These are phyloP conservation scores for Alternaria consortialis DNA, from an alignment of 2,329 filamentous ascomycete species.

Conservation along the genomic window DNA sequence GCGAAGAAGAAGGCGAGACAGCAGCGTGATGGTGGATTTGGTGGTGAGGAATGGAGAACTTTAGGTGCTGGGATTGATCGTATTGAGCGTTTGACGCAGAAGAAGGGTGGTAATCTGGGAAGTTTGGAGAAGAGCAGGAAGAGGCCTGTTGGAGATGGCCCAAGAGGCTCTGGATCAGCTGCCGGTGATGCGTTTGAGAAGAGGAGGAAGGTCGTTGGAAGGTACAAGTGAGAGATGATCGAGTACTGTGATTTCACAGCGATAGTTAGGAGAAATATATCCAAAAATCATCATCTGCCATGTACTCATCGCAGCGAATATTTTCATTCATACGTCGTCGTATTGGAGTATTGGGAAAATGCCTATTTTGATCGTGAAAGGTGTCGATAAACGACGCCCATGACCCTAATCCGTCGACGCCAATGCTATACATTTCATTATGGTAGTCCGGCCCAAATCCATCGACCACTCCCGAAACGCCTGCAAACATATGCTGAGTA, in stretches of 20 bases:
- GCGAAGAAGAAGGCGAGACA: constrained; percentile 65
- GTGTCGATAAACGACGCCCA: constrained; percentile 2
- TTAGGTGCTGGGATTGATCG: constrained; percentile 86
- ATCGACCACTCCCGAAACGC: constrained; percentile 1
- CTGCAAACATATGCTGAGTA: constrained; percentile 6
- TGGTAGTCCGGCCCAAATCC: constrained; percentile 5
- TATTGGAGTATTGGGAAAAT: not conserved
- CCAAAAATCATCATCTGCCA: not conserved
- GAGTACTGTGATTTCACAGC: not conserved
- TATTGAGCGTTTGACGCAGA: constrained; percentile 82
- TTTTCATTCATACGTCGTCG: not conserved
- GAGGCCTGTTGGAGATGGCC: constrained; percentile 76
- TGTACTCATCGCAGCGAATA: not conserved
- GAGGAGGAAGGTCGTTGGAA: constrained; percentile 48
- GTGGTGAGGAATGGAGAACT: constrained; percentile 92
- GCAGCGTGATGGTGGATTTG: constrained; percentile 67
- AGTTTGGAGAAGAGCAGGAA: constrained; percentile 87
- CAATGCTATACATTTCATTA: constrained; percentile 22
- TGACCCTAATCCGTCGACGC: constrained; percentile 9
- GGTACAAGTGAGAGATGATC: constrained; percentile 27
- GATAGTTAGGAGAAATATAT: not conserved
- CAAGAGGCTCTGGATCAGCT: constrained; percentile 69
- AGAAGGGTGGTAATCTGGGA: constrained; percentile 63
- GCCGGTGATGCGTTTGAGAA: constrained; percentile 77
- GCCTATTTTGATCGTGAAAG: not conserved